Evolutionary conservation across 371 early-diverging fungal genomes (phyloP).

Genomic region (Mortierella sp.): DNA sequence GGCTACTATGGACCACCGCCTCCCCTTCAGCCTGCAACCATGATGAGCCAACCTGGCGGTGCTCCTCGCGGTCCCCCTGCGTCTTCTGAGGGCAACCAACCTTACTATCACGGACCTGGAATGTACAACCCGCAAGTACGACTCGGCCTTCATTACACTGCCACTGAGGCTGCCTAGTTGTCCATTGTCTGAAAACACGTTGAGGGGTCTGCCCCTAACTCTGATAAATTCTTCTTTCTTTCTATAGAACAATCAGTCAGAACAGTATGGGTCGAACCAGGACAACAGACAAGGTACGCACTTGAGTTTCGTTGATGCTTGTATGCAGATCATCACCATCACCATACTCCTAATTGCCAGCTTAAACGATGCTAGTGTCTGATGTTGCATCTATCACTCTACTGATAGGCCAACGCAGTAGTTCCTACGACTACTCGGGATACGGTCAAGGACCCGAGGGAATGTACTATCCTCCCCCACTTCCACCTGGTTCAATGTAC

Average conservation of each 20-base stretch:
- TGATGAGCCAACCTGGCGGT: slow-evolving; percentile 6
- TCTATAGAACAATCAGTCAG: not conserved
- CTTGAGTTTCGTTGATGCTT: not conserved
- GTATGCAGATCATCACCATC: not conserved
- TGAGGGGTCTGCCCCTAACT: not conserved
- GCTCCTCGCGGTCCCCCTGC: not conserved
- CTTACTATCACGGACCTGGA: slow-evolving; percentile 16
- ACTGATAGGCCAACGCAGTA: not conserved
- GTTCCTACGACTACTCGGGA: not conserved
- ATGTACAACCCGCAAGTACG: not conserved
- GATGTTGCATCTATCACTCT: not conserved
- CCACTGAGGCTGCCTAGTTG: too few species aligned
- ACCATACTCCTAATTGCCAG: not conserved
- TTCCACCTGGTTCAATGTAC: not conserved
- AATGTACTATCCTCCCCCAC: slow-evolving; percentile 4
- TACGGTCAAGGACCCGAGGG: not conserved
- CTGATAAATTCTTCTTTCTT: not conserved
- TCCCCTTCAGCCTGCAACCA: slow-evolving; percentile 3
- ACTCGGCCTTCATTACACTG: too few species aligned
- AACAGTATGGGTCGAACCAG: not conserved
- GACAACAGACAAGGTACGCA: not conserved
- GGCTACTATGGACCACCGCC: slow-evolving; percentile 16
- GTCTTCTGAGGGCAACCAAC: slow-evolving; percentile 11
- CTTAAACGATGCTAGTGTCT: not conserved
- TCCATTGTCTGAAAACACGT: not conserved